These are phyloP conservation scores for Talaromyces nanjingensis DNA, from an alignment of 495 filamentous ascomycete species.

Conservation along the genomic window DNA sequence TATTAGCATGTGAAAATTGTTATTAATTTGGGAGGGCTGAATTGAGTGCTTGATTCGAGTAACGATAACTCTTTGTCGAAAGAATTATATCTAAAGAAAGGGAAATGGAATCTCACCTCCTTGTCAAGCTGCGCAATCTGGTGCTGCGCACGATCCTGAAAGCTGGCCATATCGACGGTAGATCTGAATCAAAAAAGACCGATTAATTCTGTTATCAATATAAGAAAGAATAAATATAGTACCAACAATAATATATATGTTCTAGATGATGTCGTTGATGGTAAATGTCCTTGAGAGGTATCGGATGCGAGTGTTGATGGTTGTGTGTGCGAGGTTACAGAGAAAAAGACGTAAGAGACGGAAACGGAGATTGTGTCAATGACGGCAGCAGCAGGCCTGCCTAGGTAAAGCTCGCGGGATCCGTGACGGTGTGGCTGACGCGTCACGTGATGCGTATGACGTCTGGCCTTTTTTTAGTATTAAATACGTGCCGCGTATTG, in stretches of 20 bases:
- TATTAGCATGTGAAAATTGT: not conserved
- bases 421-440: slow-evolving; percentile 4
- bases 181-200: not conserved
- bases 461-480: not conserved
- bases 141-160: slow-evolving; percentile 88
- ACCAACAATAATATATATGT: not conserved
- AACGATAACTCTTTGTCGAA: not conserved
- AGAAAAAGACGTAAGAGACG: not conserved
- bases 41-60: not conserved
- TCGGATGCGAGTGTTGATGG: not conserved
- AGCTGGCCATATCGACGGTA: slow-evolving; percentile 51
- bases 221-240: not conserved
- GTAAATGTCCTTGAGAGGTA: no score
- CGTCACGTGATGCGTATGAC: slow-evolving; percentile 8
- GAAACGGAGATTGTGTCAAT: slow-evolving; percentile 2
- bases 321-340: slow-evolving; percentile 5
- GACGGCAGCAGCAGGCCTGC: slow-evolving; percentile 2
- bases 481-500: not conserved
- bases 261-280: not conserved
- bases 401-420: not conserved
- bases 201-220: not conserved
- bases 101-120: slow-evolving; percentile 62
- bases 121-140: slow-evolving; percentile 90
- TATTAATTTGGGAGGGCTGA: not conserved
- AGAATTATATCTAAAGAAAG: not conserved